phyloP scores from a whole-genome alignment of 345 rosid genomes.

The Brassica cretica region DNA sequence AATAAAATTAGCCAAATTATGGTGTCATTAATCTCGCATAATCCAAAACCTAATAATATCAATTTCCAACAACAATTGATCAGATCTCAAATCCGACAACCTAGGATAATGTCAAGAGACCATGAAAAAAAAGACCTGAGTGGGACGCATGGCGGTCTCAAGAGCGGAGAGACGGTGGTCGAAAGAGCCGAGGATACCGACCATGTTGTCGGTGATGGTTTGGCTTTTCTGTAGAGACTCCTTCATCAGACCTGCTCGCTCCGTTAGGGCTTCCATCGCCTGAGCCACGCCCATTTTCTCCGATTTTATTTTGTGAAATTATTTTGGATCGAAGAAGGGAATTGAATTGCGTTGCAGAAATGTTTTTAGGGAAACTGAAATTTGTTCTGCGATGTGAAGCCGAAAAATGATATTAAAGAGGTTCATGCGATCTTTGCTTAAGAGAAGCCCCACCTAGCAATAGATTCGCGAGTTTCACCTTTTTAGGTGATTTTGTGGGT shows the following conservation, averaged over 20 bases:
- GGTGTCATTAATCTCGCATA: neutral
- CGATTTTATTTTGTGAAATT: neutral
- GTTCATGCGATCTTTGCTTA: constrained; percentile 29
- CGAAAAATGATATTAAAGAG: neutral
- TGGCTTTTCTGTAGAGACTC: constrained; percentile 86
- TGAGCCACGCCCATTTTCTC: constrained; percentile 59
- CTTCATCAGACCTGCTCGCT: constrained; percentile 59
- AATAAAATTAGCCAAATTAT: neutral
- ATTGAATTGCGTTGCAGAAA: neutral
- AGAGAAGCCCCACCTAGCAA: constrained; percentile 4
- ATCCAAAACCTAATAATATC: neutral
- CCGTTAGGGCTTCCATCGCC: constrained; percentile 62
- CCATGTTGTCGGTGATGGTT: constrained; percentile 86
- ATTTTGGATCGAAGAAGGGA: constrained; percentile 22
- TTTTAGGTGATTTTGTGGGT: constrained; percentile 34
- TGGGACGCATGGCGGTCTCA: constrained; percentile 98
- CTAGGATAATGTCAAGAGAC: neutral
- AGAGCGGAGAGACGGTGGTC: constrained; percentile 97
- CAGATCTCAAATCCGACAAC: constrained; percentile 17
- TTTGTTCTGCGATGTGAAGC: neutral
- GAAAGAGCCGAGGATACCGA: constrained; percentile 89
- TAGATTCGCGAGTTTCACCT: constrained; percentile 16
- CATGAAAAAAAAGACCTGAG: constrained; percentile 56
- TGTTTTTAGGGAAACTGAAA: constrained; percentile 2
- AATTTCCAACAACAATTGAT: neutral